Evolutionary conservation across 2,329 filamentous ascomycete genomes (phyloP), one percentile per base, ranked within the genome.

Genomic region (Exserohilum rostratum): DNA sequence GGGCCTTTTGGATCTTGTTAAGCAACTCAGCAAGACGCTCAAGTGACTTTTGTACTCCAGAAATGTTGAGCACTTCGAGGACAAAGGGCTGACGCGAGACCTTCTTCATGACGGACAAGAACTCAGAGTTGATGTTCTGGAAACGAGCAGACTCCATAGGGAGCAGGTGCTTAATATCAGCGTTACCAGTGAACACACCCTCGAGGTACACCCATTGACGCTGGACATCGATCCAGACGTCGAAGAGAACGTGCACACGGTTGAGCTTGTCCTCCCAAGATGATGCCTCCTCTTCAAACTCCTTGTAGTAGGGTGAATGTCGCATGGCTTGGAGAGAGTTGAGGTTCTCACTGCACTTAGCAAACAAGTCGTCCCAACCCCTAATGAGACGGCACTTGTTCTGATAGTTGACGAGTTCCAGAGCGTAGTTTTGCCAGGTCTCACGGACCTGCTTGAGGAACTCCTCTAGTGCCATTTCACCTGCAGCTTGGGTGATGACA

Each of bases 201-300:
- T 99, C 96, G 5, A 99, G 85, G 74, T 99, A 99, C 6, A 99
- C 95, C 95, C 95, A 99, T 78, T 99, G 95, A 58, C 96, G 89
- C 76, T 99, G 95, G n/a, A 99, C 96, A 77, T 99, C 96, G 67
- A 99, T 99, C 96, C 96, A 99, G 13, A 99, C 93, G 74, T 99
- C 95, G 70, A 99, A 99, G 9, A 99, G 84, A 13, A 99, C 91
- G 72, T 99, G 95, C 2, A 99, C 92, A 40, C 95, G 87, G 75
- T 98, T 99, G 22, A 99, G 84, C 75, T 96, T 96, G 77, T 99
- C 96, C 77, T 99, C 96, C 95, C 95, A 99, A 1, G 90, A 86
- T 0, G 92, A 90, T 6, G 96, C 96, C 66, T 99, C 95, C 68
- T 99, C 95, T 73, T 99, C 95, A 60, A 99, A 99, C 68, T 98